Evolutionary conservation across 2,329 filamentous ascomycete genomes (phyloP).

Genomic region (Teratosphaeria nubilosa): DNA sequence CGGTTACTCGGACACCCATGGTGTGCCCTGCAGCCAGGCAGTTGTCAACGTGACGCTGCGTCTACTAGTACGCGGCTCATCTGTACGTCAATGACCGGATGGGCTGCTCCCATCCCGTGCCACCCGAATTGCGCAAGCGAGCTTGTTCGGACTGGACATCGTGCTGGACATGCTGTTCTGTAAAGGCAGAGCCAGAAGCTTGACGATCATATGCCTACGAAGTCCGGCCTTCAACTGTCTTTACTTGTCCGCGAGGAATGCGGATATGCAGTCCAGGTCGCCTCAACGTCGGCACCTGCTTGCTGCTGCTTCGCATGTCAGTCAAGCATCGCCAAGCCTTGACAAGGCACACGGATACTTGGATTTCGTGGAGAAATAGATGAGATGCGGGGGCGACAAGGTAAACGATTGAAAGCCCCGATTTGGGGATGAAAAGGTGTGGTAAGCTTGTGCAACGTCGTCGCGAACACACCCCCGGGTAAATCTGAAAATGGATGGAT

Average conservation of each 20-base stretch:
- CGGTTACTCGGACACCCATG: neutral
- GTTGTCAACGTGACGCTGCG: neutral
- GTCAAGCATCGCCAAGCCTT: neutral
- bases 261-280: neutral
- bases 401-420: neutral
- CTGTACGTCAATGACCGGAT: neutral
- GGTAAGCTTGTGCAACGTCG: no score
- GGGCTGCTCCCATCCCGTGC: neutral
- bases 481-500: no score
- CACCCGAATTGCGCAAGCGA: neutral
- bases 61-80: neutral
- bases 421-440: neutral
- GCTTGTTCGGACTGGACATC: neutral
- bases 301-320: neutral
- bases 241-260: neutral
- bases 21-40: neutral
- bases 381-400: neutral
- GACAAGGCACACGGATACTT: conserved; percentile 13
- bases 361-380: neutral
- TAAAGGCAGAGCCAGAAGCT: neutral
- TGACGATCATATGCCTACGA: neutral
- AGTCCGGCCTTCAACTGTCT: neutral
- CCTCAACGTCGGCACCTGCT: neutral
- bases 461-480: no score
- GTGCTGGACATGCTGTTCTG: neutral